Evolutionary conservation across 2,329 filamentous ascomycete genomes (phyloP).

Genomic region (Colletotrichum echinochloae): DNA sequence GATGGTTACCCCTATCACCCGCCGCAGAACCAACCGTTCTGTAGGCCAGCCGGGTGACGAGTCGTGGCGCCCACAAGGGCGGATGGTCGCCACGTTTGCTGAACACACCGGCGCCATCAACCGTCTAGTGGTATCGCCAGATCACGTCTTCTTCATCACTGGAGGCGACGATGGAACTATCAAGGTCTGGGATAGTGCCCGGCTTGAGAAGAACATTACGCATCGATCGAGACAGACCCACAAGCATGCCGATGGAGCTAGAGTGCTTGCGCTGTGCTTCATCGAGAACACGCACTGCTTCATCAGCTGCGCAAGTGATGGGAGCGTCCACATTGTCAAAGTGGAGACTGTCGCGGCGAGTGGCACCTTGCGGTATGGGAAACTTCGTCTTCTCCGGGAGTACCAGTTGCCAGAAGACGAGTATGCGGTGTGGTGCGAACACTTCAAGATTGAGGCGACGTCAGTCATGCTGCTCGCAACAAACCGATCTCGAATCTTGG

Average conservation of each 20-base stretch:
- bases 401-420: conserved; percentile 82
- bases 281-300: conserved; percentile 96
- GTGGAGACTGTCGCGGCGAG: conserved; percentile 67
- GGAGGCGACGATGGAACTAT: conserved; percentile 91
- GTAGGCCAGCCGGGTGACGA: conserved; percentile 66
- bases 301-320: conserved; percentile 89
- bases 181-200: conserved; percentile 91
- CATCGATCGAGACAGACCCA: conserved; percentile 90
- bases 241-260: conserved; percentile 76
- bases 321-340: conserved; percentile 89
- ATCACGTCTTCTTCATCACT: conserved; percentile 95
- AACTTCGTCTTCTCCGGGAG: conserved; percentile 79
- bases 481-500: conserved; percentile 84
- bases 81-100: conserved; percentile 86
- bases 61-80: conserved; percentile 86
- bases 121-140: conserved; percentile 83
- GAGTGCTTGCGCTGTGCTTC: conserved; percentile 87
- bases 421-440: conserved; percentile 89
- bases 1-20: conserved; percentile 76
- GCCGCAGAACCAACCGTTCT: conserved; percentile 62
- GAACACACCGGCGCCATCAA: conserved; percentile 89
- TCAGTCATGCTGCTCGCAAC: conserved; percentile 91
- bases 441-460: conserved; percentile 84
- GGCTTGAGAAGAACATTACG: conserved; percentile 90
- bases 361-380: conserved; percentile 78